Percentiles rank a stretch among this genome's conserved stretches.
Conservation (phyloP, 2,329 filamentous ascomycete species). For the Knoxdaviesia proteae region DNA sequence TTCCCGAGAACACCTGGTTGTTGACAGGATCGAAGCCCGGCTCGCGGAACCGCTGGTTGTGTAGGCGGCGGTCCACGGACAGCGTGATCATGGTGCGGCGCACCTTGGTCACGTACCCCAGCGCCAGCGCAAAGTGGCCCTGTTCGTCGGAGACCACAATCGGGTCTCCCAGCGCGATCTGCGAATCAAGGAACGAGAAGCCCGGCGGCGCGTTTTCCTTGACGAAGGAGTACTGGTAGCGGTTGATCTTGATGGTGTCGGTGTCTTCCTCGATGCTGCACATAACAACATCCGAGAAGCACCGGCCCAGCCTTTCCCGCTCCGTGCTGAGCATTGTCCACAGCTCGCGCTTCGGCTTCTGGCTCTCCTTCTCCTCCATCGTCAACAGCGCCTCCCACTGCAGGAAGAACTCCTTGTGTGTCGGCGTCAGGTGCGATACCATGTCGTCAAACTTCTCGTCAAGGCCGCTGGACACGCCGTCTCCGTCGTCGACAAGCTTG, state of each 20-base stretch:
- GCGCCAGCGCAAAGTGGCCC: constrained; percentile 84
- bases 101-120: constrained; percentile 71
- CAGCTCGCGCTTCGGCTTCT: constrained; percentile 70
- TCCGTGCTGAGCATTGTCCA: constrained; percentile 92
- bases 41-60: constrained; percentile 61
- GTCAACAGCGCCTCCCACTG: constrained; percentile 91
- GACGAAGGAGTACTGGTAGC: constrained; percentile 67
- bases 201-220: constrained; percentile 40
- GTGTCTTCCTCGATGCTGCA: constrained; percentile 28
- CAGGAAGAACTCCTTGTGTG: constrained; percentile 65
- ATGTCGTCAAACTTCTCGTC: constrained; percentile 64
- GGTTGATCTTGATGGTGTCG: constrained; percentile 66
- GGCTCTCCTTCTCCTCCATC: constrained; percentile 79
- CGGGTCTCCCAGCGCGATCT: constrained; percentile 70
- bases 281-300: constrained; percentile 74
- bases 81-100: constrained; percentile 60
- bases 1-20: constrained; percentile 76
- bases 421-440: constrained; percentile 53
- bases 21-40: constrained; percentile 51
- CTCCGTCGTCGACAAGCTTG: constrained; percentile 67
- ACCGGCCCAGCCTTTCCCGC: constrained; percentile 71
- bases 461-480: constrained; percentile 62
- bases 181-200: constrained; percentile 81
- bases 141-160: constrained; percentile 92
- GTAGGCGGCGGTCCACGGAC: constrained; percentile 72